A percentile compares a stretch with the other conserved stretches of the same genome.
Conservation (phyloP, 371 early-diverging fungal species). For the Mucor mucedo region DNA sequence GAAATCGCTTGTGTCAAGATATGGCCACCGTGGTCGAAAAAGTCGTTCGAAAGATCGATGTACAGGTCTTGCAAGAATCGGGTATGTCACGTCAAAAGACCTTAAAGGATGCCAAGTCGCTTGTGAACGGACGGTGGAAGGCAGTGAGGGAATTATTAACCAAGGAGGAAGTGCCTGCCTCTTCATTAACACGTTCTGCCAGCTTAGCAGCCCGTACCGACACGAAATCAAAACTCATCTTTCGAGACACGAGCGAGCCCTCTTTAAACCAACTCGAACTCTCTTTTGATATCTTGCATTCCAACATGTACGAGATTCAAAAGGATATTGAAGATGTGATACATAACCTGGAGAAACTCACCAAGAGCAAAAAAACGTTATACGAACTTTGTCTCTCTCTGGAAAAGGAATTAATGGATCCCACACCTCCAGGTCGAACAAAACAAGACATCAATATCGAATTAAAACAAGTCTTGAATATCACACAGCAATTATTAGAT, state of each 20-base stretch:
- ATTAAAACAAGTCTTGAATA: constrained; percentile 32
- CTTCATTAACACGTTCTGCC: neutral
- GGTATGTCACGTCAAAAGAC: neutral
- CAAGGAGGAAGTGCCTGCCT: neutral
- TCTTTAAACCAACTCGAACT: constrained; percentile 61
- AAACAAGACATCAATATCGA: constrained; percentile 30
- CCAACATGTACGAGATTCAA: constrained; percentile 63
- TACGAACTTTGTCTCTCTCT: constrained; percentile 54
- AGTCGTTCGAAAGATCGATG: constrained; percentile 6
- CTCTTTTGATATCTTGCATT: constrained; percentile 59
- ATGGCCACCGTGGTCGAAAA: constrained; percentile 26
- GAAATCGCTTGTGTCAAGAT: constrained; percentile 34
- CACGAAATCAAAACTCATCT: neutral
- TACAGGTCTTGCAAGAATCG: neutral
- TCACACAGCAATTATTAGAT: constrained; percentile 44
- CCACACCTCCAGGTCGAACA: constrained; percentile 4
- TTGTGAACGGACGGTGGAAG: constrained; percentile 30
- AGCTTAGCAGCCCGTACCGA: neutral
- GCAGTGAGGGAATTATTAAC: constrained; percentile 24
- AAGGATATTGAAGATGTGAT: constrained; percentile 58
- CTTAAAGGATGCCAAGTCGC: constrained; percentile 3
- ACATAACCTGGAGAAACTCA: constrained; percentile 40
- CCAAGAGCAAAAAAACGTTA: constrained; percentile 53
- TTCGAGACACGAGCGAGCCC: neutral
- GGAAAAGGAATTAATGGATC: constrained; percentile 34